These are phyloP conservation scores for Leishmania tarentolae DNA, from an alignment of 208 protist genomes.

Conservation along the genomic window DNA sequence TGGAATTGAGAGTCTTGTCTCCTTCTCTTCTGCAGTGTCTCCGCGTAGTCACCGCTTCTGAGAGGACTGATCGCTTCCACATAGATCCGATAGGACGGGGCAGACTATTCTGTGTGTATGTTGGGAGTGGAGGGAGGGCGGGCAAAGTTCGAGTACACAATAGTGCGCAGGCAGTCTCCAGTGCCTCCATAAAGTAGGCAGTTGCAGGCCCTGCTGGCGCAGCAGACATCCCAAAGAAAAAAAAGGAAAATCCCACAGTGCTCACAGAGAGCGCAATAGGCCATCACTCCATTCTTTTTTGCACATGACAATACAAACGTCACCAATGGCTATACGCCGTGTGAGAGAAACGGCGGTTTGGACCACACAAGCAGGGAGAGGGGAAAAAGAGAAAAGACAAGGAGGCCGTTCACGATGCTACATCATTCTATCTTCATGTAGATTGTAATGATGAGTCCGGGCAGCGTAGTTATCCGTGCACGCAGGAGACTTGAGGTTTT, in stretches of 20 bases:
- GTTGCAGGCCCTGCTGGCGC: neutral
- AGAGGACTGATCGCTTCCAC: neutral
- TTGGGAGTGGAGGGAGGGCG: too few relatives aligned
- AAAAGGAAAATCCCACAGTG: neutral
- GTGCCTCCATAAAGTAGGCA: neutral
- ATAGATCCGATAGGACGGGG: neutral
- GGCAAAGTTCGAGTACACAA: neutral
- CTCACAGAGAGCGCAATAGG: neutral
- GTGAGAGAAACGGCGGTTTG: neutral
- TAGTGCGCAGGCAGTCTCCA: neutral
- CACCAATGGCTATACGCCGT: neutral
- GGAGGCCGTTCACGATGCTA: neutral
- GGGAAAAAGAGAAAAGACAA: neutral
- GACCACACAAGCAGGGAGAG: neutral
- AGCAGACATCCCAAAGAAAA: neutral
- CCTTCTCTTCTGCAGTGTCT: neutral
- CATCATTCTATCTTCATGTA: slow-evolving; percentile 15
- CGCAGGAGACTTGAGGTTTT: slow-evolving; percentile 27
- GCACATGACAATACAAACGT: neutral
- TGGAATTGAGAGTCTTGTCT: neutral
- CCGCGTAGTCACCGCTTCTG: neutral
- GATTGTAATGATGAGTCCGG: neutral
- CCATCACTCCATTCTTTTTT: neutral
- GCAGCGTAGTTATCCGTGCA: neutral
- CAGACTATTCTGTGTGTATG: neutral